Evolutionary conservation across 345 rosid species (phyloP), one percentile per base, ranked within the genome.

Genomic region (Geranium brycei): DNA sequence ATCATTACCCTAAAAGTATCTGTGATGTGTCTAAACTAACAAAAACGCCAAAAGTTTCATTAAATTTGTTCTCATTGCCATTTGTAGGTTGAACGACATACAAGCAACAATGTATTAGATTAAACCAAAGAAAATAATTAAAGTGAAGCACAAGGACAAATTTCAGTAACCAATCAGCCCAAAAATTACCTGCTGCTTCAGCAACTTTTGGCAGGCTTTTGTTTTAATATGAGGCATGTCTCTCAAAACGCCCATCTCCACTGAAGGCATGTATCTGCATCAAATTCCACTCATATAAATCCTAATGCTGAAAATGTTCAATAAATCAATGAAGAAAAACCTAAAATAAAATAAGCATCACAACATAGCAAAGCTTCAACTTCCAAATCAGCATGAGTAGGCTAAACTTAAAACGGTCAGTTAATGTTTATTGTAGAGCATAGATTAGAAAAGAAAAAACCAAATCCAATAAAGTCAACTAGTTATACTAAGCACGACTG

Each of bases 241-340:
- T 66, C 73, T 82, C 67, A 93, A 61, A 66, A 78, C 83, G 47
- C 99, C 99, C 19, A 93, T 70, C 69, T 93, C 85, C 97, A 90
- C 83, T 64, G 75, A 72, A 7, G 88, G 85, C 76, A 90, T 63
- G 80, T 80, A 90, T 65, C 95, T 92, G 68, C 71, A 60, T 60
- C 51, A 63, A 64, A 64, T 18, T 19, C 59, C 19, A 51, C 3
- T 32, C 17, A 61, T 6, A 51, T 10, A 40, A 59, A 35, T 35
- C 41, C 41, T 35, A 35, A 35, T 35, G 1, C 41, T 35, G 41
- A 35, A 35, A 35, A 35, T 4, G 41, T 35, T 35, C 10, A 35
- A 35, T 35, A 35, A 35, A 35, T 35, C 41, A 35, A 35, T 35
- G 0, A 7, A 35, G 41, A 35, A 7, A 35, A 4, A 35, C 41